Conservation (phyloP, 139 green algal species). For the Chlorella sorokiniana region DNA sequence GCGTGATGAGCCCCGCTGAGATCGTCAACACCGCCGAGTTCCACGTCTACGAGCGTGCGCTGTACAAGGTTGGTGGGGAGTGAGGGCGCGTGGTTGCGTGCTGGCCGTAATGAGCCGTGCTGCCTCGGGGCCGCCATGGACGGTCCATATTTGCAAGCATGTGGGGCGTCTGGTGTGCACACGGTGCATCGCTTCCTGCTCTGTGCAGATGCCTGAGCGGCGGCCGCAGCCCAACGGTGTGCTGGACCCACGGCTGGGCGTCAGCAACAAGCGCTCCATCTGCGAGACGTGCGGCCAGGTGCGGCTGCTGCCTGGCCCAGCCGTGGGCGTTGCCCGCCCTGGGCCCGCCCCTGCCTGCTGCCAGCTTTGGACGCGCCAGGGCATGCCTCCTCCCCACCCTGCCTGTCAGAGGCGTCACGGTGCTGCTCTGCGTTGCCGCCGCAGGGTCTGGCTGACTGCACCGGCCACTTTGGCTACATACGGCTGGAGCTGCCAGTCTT, state of each 20-base stretch:
- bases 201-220: conserved; percentile 88
- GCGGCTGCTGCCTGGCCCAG: no score
- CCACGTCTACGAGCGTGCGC: conserved; percentile 83
- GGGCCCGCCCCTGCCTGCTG: no score
- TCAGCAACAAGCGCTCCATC: conserved; percentile 77
- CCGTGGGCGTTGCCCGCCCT: no score
- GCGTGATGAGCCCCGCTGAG: conserved; percentile 82
- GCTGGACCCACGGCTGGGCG: conserved; percentile 85
- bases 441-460: conserved; percentile 83
- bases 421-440: no score
- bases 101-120: no score
- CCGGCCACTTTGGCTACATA: conserved; percentile 98
- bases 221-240: conserved; percentile 81
- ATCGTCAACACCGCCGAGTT: conserved; percentile 86
- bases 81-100: neutral
- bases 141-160: no score
- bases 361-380: no score
- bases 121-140: no score
- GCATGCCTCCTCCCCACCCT: neutral
- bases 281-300: conserved; percentile 94
- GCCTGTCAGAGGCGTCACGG: no score
- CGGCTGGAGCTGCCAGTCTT: conserved; percentile 97
- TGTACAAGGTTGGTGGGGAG: conserved; percentile 78
- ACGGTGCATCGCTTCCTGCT: neutral
- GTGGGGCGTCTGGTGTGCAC: no score